These are phyloP conservation scores for Nakaseomyces glabratus DNA, from an alignment of 1,139 yeast species.

Conservation along the genomic window DNA sequence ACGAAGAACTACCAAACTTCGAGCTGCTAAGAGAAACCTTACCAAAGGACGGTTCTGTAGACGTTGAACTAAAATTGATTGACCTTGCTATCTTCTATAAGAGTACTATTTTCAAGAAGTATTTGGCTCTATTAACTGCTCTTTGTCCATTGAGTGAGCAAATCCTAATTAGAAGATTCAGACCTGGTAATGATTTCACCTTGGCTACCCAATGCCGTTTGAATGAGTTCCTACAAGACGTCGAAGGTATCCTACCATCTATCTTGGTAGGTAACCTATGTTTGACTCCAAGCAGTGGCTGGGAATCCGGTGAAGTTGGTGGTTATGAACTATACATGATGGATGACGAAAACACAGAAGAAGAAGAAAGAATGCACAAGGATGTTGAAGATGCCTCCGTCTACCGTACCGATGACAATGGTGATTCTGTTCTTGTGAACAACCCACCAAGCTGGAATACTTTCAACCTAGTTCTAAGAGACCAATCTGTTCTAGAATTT, in stretches of 20 bases:
- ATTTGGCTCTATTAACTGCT: conserved; percentile 60
- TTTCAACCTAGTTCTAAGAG: conserved; percentile 69
- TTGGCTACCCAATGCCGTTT: conserved; percentile 71
- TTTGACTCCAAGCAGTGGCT: conserved; percentile 69
- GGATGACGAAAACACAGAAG: conserved; percentile 42
- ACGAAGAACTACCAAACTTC: conserved; percentile 49
- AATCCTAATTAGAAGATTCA: conserved; percentile 68
- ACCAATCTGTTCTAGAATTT: conserved; percentile 76
- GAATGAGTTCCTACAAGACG: conserved; percentile 30
- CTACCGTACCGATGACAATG: conserved; percentile 46
- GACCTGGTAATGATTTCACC: conserved; percentile 93
- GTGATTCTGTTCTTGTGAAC: conserved; percentile 73
- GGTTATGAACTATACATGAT: conserved; percentile 92
- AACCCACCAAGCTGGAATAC: conserved; percentile 81
- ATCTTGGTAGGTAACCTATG: conserved; percentile 55
- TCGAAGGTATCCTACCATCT: conserved; percentile 31
- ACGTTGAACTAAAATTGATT: conserved; percentile 34
- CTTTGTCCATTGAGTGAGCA: conserved; percentile 58
- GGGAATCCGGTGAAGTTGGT: conserved; percentile 85
- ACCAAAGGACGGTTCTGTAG: conserved; percentile 5
- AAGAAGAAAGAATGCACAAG: conserved; percentile 21
- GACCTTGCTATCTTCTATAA: conserved; percentile 52
- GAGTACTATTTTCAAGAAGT: conserved; percentile 57
- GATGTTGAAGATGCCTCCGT: conserved; percentile 36
- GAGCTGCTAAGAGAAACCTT: conserved; percentile 30